These are phyloP conservation scores for Dimocarpus longan DNA, from an alignment of 345 rosid species.

Conservation along the genomic window DNA sequence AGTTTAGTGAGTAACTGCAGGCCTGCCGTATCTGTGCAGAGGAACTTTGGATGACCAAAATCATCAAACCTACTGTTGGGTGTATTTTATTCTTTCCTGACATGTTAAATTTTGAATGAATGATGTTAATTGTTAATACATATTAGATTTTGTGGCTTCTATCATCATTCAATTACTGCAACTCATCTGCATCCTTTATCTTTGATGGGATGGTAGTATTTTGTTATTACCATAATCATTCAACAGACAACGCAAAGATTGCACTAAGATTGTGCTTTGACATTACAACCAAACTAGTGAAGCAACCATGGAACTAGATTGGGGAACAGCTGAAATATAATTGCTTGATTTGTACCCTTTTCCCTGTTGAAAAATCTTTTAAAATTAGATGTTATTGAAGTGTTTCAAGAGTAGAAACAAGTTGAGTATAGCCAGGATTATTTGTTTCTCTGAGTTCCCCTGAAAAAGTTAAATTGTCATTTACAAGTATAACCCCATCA, in stretches of 20 bases:
- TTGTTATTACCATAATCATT: background rate
- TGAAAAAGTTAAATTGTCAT: too few species aligned
- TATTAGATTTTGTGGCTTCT: constrained; percentile 5
- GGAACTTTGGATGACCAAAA: constrained; percentile 15
- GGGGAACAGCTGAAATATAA: background rate
- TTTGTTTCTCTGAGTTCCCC: background rate
- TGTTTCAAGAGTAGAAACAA: background rate
- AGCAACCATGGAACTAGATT: too few species aligned
- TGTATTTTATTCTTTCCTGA: background rate
- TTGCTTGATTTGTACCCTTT: background rate
- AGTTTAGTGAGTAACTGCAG: constrained; percentile 12
- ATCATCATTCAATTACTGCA: constrained; percentile 5
- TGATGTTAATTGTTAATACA: background rate
- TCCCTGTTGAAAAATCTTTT: background rate
- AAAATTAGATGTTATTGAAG: background rate
- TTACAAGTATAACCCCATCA: too few species aligned
- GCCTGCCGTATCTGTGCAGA: constrained; percentile 11
- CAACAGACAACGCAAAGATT: too few species aligned
- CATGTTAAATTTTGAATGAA: background rate
- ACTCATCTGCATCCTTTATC: too few species aligned
- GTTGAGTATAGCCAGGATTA: too few species aligned
- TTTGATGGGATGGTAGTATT: background rate
- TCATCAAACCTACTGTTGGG: background rate
- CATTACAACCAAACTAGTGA: too few species aligned
- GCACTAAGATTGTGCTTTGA: too few species aligned